These are phyloP conservation scores for Guadua angustifolia DNA, from an alignment of 176 grass and related monocot species.

Conservation along the genomic window DNA sequence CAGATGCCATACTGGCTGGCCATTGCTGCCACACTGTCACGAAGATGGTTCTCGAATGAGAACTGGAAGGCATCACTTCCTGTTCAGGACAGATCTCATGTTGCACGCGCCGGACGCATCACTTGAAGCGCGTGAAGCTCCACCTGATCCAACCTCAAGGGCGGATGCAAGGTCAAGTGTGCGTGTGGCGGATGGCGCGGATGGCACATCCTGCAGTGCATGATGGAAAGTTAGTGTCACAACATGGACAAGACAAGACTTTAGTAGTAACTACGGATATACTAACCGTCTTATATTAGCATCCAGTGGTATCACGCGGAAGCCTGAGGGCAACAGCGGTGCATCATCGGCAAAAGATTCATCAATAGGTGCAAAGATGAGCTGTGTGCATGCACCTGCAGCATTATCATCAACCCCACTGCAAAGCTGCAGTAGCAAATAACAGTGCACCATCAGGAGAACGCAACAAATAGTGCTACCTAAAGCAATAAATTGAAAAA, in stretches of 20 bases:
- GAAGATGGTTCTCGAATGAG: constrained; percentile 79
- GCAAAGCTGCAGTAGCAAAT: constrained; percentile 64
- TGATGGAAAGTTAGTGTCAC: neutral
- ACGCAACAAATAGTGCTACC: neutral
- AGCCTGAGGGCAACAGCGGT: constrained; percentile 83
- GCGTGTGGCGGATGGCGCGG: constrained; percentile 59
- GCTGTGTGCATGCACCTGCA: constrained; percentile 73
- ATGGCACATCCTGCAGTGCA: constrained; percentile 47
- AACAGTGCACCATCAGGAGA: neutral
- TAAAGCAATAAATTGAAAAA: neutral
- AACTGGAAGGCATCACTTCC: constrained; percentile 97
- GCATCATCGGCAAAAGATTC: constrained; percentile 95
- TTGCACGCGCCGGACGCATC: constrained; percentile 26
- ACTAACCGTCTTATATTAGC: constrained; percentile 67
- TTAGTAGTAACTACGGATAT: neutral
- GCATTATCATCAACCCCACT: constrained; percentile 85
- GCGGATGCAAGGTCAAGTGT: constrained; percentile 89
- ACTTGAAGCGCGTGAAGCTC: constrained; percentile 26
- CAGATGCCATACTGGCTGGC: constrained; percentile 75
- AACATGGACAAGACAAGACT: neutral
- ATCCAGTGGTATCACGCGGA: constrained; percentile 88
- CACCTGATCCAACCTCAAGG: constrained; percentile 74
- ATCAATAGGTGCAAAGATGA: constrained; percentile 95
- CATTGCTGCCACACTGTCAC: constrained; percentile 84
- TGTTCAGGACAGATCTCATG: constrained; percentile 75